Percentiles rank a stretch among this genome's conserved stretches.
Evolutionary conservation across 352 stramenopile genomes (phyloP).

Genomic region (Phytopythium montanum): DNA sequence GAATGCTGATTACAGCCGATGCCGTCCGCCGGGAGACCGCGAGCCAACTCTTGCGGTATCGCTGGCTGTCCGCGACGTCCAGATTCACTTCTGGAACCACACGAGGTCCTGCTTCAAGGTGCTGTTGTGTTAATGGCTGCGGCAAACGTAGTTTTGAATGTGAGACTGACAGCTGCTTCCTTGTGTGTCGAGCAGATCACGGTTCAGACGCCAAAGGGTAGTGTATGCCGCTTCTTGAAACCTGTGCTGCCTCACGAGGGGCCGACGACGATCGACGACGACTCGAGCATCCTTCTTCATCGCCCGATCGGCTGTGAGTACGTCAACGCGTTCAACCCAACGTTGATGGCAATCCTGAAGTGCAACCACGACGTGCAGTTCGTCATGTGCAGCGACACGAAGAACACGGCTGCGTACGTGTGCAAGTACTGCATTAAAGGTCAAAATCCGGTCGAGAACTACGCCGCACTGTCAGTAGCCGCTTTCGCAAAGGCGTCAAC

Average conservation of each 20-base stretch:
- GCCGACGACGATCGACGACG: conserved; percentile 3
- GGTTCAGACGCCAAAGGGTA: conserved; percentile 10
- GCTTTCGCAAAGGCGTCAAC: conserved; percentile 12
- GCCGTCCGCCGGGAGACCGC: no score
- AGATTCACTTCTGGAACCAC: no score
- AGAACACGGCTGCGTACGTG: conserved; percentile 18
- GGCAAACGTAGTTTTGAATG: background rate
- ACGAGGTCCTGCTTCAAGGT: no score
- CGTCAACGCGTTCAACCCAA: conserved; percentile 22
- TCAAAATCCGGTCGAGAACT: conserved; percentile 22
- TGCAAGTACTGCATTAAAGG: conserved; percentile 27
- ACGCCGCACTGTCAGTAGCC: conserved; percentile 7
- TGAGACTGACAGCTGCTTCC: no score
- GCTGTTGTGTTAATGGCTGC: background rate
- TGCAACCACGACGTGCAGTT: conserved; percentile 28
- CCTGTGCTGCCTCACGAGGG: no score
- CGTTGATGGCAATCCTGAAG: conserved; percentile 13
- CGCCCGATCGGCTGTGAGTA: conserved; percentile 19
- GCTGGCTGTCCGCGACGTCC: no score
- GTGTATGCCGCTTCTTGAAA: conserved; percentile 20
- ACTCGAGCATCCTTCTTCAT: background rate
- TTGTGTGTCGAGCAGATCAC: conserved; percentile 8
- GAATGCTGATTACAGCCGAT: no score
- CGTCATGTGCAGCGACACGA: conserved; percentile 8
- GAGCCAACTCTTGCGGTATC: no score